Percentiles rank a stretch among this genome's conserved stretches.
phyloP scores from a whole-genome alignment of 768 basidiomycete genomes.

The Auriscalpium orientale region DNA sequence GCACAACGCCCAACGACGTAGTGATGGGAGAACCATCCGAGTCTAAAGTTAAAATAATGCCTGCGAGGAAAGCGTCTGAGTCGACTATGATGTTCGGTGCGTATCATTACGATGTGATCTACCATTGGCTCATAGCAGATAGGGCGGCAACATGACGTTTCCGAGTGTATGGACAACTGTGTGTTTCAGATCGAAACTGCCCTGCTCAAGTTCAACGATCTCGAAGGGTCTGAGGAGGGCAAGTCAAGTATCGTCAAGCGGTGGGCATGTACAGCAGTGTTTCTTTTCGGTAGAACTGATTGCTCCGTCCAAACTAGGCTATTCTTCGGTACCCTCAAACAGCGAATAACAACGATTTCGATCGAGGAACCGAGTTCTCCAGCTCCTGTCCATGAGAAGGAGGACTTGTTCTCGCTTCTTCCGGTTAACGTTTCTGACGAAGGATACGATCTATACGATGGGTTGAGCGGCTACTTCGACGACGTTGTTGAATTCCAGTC shows the following conservation, averaged over 20 bases:
- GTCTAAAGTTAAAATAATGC: constrained; percentile 40
- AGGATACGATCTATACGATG: constrained; percentile 89
- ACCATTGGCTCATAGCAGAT: neutral
- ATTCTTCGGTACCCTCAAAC: constrained; percentile 86
- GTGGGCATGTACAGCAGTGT: constrained; percentile 31
- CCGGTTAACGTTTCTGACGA: constrained; percentile 90
- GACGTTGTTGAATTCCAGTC: constrained; percentile 85
- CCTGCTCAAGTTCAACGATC: constrained; percentile 62
- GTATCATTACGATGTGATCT: too few species aligned
- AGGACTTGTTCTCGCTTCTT: constrained; percentile 89
- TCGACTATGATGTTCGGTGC: constrained; percentile 89
- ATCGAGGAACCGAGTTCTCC: constrained; percentile 29
- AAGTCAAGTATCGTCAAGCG: constrained; percentile 78
- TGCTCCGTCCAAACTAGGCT: constrained; percentile 30
- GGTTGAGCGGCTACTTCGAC: constrained; percentile 85
- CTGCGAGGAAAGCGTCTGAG: constrained; percentile 48
- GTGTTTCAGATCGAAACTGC: constrained; percentile 98
- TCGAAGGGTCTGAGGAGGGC: constrained; percentile 39
- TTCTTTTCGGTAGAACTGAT: too few species aligned
- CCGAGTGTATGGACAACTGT: constrained; percentile 99
- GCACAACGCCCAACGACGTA: constrained; percentile 24
- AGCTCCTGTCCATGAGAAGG: constrained; percentile 64
- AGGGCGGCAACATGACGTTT: constrained; percentile 97
- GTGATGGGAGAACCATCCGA: constrained; percentile 16
- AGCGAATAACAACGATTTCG: constrained; percentile 38